Conservation (phyloP, 2,329 filamentous ascomycete species). For the Aureobasidium sp. region DNA sequence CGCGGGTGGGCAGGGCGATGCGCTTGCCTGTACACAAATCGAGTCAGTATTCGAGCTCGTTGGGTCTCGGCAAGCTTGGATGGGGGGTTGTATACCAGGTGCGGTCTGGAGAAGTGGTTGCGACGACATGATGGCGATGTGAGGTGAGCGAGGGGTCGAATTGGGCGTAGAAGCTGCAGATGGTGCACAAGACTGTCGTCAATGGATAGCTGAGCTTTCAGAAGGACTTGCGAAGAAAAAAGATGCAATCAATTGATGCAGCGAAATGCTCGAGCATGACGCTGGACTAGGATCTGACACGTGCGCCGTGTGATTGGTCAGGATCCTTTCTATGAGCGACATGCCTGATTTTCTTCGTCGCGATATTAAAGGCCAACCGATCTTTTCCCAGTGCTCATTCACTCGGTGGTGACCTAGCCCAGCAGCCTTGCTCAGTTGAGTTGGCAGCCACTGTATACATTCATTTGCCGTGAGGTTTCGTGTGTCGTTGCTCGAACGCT, state of each 20-base stretch:
- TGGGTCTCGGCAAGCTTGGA: background rate
- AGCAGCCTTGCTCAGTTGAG: background rate
- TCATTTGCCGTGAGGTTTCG: background rate
- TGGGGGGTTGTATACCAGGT: conserved; percentile 53
- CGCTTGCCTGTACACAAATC: conserved; percentile 64
- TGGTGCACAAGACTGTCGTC: background rate
- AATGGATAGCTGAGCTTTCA: conserved; percentile 2
- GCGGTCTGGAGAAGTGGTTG: conserved; percentile 93
- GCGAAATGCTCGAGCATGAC: conserved; percentile 4
- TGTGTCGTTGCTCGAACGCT: background rate
- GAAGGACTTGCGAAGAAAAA: conserved; percentile 15
- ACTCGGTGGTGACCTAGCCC: background rate
- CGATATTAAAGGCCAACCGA: background rate
- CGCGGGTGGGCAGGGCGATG: conserved; percentile 92
- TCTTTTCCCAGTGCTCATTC: background rate
- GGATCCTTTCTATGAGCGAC: background rate
- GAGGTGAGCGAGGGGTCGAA: background rate
- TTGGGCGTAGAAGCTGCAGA: background rate
- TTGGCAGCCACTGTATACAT: background rate
- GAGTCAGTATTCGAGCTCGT: conserved; percentile 1
- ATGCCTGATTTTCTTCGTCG: background rate
- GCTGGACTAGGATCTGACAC: background rate
- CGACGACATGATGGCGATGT: conserved; percentile 64
- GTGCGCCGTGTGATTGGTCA: conserved; percentile 9
- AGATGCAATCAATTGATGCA: conserved; percentile 14